Evolutionary conservation across 768 basidiomycete genomes (phyloP).

Genomic region (Mycena epipterygia): DNA sequence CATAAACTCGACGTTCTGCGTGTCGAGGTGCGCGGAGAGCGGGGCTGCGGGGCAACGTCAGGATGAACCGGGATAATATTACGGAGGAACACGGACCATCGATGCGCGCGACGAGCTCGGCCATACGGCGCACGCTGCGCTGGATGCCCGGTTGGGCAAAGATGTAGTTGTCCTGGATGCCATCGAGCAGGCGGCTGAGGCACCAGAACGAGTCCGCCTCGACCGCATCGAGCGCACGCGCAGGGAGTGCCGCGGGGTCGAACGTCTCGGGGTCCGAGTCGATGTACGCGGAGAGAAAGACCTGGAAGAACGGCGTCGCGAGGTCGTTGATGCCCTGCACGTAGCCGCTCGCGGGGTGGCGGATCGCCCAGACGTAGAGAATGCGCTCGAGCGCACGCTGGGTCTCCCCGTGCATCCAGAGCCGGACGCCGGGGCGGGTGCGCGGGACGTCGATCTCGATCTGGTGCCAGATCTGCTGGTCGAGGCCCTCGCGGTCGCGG

Average conservation of each 20-base stretch:
- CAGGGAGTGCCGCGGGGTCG: conserved; percentile 82
- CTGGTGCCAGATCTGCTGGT: conserved; percentile 99
- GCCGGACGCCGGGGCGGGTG: conserved; percentile 88
- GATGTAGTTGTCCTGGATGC: conserved; percentile 99
- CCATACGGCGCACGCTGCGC: conserved; percentile 93
- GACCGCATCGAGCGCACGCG: conserved; percentile 81
- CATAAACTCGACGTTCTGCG: conserved; percentile 98
- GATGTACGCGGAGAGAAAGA: conserved; percentile 95
- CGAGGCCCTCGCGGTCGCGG: conserved; percentile 85
- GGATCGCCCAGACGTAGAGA: conserved; percentile 98
- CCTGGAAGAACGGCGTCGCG: conserved; percentile 97
- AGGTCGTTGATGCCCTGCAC: conserved; percentile 99
- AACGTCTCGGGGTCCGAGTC: conserved; percentile 93
- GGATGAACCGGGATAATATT: background rate
- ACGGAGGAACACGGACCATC: conserved; percentile 60
- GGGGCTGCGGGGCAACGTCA: conserved; percentile 57
- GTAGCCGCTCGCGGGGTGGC: conserved; percentile 98
- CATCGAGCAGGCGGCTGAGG: conserved; percentile 92
- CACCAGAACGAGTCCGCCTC: conserved; percentile 99
- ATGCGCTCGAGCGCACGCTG: conserved; percentile 96
- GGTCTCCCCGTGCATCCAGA: conserved; percentile 93
- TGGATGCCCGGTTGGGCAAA: conserved; percentile 97
- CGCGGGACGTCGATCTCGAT: conserved; percentile 98
- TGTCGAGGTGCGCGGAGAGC: conserved; percentile 86
- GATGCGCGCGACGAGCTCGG: conserved; percentile 91